Evolutionary conservation across 306 rosid species (phyloP), one percentile per base, ranked within the genome.

Genomic region (Crataegus laevigata): DNA sequence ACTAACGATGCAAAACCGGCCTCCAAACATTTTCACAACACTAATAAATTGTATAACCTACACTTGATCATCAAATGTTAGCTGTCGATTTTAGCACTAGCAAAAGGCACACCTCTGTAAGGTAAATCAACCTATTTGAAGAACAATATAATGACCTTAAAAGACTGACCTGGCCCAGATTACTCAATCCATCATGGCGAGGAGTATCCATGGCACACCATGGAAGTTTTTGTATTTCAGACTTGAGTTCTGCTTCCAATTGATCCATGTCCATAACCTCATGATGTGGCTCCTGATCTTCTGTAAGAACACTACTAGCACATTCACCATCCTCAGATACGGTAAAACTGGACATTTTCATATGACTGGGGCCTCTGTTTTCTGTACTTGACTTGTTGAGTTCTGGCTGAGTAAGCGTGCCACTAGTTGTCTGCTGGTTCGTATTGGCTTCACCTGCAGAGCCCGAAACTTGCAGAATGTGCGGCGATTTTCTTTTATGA

Each of bases 171-270:
- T 86, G 75, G 6, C 52, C 69, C 73, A 83, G 34, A 76, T 71
- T 73, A 68, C 73, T 29, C 21, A 24, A 47, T 72, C 72, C 81
- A 28, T 81, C 88, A 57, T 76, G 77, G 71, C 36, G 18, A 80
- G 85, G 80, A 28, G 75, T 68, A 45, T 88, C 89, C 29, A 75
- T 32, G 29, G 83, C 67, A 79, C 89, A 80, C 83, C 88, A 84
- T 63, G 97, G 87, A 73, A 91, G 91, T 83, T 88, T 86, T 83
- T 82, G 88, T 42, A 91, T 82, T 82, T 91, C 97, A 45, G 85
- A 78, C 59, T 85, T 92, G 42, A 91, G 92, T 79, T 91, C 97
- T 66, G 92, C 92, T 85, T 89, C 91, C 78, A 91, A 74, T 77
- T 84, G 86, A 84, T 86, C 88, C 84, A 89, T 88, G 79, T 85